These are phyloP conservation scores for Cutaneotrichosporon curvatum DNA, from an alignment of 1,284 basidiomycete genomes.

Conservation along the genomic window DNA sequence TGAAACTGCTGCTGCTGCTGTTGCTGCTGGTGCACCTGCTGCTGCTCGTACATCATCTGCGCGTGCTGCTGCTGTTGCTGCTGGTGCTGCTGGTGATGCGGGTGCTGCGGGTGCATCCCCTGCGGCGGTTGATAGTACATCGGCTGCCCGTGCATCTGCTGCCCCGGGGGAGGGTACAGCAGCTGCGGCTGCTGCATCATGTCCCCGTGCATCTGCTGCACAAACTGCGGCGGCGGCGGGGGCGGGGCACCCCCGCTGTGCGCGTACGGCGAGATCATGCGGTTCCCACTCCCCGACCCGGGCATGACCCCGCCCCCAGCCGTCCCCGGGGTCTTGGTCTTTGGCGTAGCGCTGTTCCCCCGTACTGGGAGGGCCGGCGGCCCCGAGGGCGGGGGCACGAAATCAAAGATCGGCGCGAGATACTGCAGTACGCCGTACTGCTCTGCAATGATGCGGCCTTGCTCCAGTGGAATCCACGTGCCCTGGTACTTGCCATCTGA, in stretches of 20 bases:
- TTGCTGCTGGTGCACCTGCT: slow-evolving; percentile 3
- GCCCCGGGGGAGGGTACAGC: slow-evolving; percentile 11
- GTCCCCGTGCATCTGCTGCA: slow-evolving; percentile 9
- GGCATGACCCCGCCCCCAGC: slow-evolving; percentile 3
- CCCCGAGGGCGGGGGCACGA: slow-evolving; percentile 56
- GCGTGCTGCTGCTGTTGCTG: slow-evolving; percentile 1
- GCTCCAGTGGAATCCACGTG: slow-evolving; percentile 93
- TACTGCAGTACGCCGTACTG: slow-evolving; percentile 81
- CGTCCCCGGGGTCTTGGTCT: slow-evolving; percentile 8
- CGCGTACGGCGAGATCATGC: slow-evolving; percentile 25
- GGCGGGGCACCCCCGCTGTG: slow-evolving; percentile 13
- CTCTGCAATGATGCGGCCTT: slow-evolving; percentile 79
- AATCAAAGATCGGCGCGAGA: slow-evolving; percentile 83
- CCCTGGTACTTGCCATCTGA: slow-evolving; percentile 93
- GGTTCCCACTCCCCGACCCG: slow-evolving; percentile 1
- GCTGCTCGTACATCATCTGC: slow-evolving; percentile 11
- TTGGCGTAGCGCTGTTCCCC: slow-evolving; percentile 19
- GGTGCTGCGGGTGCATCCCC: slow-evolving; percentile 5
- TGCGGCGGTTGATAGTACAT: slow-evolving; percentile 21
- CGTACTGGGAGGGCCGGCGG: slow-evolving; percentile 38
- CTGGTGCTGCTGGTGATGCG: slow-evolving; percentile 8
- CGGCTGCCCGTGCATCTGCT: slow-evolving; percentile 9
- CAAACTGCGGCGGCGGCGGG: slow-evolving; percentile 33
- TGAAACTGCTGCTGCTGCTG: background rate
- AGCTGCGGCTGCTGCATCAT: slow-evolving; percentile 15